Evolutionary conservation across 257 asterid genomes (phyloP).

Genomic region (Solanum tarijense): DNA sequence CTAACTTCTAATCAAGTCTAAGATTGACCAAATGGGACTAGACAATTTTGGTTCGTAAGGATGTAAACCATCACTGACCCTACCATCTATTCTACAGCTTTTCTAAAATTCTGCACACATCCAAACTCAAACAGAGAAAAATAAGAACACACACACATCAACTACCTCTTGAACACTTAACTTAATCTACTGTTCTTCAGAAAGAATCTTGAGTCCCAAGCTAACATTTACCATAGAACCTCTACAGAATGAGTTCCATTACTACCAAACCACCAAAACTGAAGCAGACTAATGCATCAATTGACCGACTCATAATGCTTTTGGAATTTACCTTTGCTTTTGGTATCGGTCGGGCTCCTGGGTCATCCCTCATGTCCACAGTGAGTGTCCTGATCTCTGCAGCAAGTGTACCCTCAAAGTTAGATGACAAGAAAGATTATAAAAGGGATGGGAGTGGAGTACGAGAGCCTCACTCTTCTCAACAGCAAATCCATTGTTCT

Average conservation of each 20-base stretch:
- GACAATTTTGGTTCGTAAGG: not conserved
- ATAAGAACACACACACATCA: too few species aligned
- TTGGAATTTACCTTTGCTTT: slow-evolving; percentile 49
- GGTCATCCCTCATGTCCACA: slow-evolving; percentile 59
- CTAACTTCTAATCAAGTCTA: not conserved
- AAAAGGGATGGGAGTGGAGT: not conserved
- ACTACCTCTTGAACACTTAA: not conserved
- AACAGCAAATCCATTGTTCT: slow-evolving; percentile 66
- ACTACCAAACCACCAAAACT: not conserved
- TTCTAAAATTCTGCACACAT: not conserved
- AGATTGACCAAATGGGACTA: not conserved
- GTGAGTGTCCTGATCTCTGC: slow-evolving; percentile 63
- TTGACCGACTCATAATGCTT: not conserved
- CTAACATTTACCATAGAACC: not conserved
- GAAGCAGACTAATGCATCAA: not conserved
- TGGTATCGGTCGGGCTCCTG: slow-evolving; percentile 50
- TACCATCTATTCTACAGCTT: not conserved
- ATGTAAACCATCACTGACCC: not conserved
- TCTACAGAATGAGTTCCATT: not conserved
- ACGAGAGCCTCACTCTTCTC: slow-evolving; percentile 41
- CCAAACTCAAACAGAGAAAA: not conserved
- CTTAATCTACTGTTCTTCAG: not conserved
- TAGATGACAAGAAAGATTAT: not conserved
- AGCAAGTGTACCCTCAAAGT: not conserved
- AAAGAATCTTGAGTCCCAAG: not conserved